A percentile compares a stretch with the other conserved stretches of the same genome.
These are phyloP conservation scores for Epichloe uncinata DNA, from an alignment of 2,329 filamentous ascomycete genomes.

Conservation along the genomic window DNA sequence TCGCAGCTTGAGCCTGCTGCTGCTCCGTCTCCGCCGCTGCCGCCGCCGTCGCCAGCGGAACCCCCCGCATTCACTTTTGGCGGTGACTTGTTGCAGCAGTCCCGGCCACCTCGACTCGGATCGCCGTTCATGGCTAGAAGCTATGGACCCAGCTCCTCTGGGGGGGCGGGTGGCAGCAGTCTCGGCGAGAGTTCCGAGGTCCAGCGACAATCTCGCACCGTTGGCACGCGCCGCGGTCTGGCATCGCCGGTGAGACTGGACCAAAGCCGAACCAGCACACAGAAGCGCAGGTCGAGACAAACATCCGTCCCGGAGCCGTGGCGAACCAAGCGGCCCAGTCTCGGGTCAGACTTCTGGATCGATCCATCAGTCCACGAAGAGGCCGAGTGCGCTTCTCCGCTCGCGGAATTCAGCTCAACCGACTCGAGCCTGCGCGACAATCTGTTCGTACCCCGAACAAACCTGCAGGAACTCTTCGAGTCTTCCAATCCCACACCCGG, in stretches of 20 bases:
- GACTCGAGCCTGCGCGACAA: conserved; percentile 21
- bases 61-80: conserved; percentile 4
- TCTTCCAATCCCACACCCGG: conserved; percentile 11
- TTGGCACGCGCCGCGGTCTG: conserved; percentile 35
- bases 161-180: conserved; percentile 18
- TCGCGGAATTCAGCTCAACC: conserved; percentile 22
- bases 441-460: conserved; percentile 28
- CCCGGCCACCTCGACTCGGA: conserved; percentile 26
- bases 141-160: conserved; percentile 46
- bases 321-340: conserved; percentile 36
- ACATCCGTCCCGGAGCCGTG: conserved; percentile 31
- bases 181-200: conserved; percentile 19
- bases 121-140: conserved; percentile 45
- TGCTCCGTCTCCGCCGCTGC: too few relatives aligned
- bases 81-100: conserved; percentile 10
- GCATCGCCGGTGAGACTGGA: conserved; percentile 40
- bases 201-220: conserved; percentile 32
- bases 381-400: conserved; percentile 10
- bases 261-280: conserved; percentile 34
- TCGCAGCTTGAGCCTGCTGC: conserved; percentile 16
- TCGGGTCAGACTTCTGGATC: conserved; percentile 40
- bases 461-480: conserved; percentile 28
- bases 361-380: conserved; percentile 24
- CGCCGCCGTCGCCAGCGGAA: conserved; percentile 4
- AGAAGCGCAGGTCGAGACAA: conserved; percentile 41